Conservation (phyloP, 371 early-diverging fungal genomes). For the Rhizopus stolonifer region DNA sequence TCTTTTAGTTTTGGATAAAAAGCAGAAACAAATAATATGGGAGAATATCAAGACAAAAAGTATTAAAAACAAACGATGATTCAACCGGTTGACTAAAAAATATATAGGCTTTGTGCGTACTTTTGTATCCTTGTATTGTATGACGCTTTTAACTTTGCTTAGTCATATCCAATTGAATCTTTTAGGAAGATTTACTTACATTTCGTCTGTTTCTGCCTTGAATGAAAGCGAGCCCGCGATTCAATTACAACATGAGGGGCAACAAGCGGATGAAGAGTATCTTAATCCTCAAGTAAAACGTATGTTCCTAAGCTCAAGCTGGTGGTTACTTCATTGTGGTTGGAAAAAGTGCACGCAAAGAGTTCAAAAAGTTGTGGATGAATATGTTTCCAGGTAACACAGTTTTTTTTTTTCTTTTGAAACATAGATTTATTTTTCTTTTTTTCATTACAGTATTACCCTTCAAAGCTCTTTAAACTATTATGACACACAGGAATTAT, state of each 20-base stretch:
- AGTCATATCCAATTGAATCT: conserved; percentile 89
- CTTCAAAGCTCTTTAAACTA: conserved; percentile 34
- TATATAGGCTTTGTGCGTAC: conserved; percentile 75
- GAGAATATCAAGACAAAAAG: conserved; percentile 84
- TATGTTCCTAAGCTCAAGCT: conserved; percentile 84
- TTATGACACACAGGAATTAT: conserved; percentile 27
- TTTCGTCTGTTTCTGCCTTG: conserved; percentile 77
- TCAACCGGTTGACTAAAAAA: background rate
- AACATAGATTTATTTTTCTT: too few relatives aligned
- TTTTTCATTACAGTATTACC: too few relatives aligned
- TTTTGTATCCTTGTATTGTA: conserved; percentile 77
- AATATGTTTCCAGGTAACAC: too few relatives aligned
- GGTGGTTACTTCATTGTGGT: conserved; percentile 91
- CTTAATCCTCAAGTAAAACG: conserved; percentile 65
- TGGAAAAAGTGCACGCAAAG: conserved; percentile 72
- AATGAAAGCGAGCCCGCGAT: conserved; percentile 53
- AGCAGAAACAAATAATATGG: conserved; percentile 80
- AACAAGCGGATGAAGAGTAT: conserved; percentile 39
- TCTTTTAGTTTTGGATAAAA: conserved; percentile 36
- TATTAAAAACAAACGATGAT: conserved; percentile 31
- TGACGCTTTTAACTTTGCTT: conserved; percentile 77
- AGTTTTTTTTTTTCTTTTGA: too few relatives aligned
- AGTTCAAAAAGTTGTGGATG: conserved; percentile 70
- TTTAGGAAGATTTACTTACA: conserved; percentile 87
- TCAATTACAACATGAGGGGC: conserved; percentile 46